These are phyloP conservation scores for Comarum palustre DNA, from an alignment of 306 rosid genomes.

Conservation along the genomic window DNA sequence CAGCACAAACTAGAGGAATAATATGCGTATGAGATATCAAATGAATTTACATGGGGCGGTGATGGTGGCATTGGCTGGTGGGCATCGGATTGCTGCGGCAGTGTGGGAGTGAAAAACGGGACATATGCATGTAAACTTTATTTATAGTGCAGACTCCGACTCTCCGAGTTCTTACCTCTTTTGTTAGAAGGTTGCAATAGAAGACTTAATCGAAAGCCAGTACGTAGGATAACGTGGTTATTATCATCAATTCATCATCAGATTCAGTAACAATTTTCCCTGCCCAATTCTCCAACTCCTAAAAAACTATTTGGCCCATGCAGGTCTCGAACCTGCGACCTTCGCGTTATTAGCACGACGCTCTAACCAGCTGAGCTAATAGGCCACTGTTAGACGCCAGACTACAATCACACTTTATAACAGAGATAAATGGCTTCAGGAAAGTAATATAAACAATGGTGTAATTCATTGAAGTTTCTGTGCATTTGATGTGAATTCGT, in stretches of 20 bases:
- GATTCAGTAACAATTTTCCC: no score
- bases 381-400: no score
- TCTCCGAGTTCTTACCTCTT: background rate
- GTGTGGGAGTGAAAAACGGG: background rate
- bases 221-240: background rate
- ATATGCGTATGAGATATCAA: background rate
- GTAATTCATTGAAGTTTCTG: background rate
- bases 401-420: no score
- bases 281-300: no score
- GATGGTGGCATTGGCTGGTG: background rate
- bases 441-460: no score
- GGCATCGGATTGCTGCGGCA: background rate
- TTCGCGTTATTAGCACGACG: slow-evolving; percentile 91
- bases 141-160: background rate
- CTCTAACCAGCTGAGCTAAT: slow-evolving; percentile 92
- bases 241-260: background rate
- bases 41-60: background rate
- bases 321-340: slow-evolving; percentile 96
- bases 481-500: background rate
- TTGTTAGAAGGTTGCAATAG: background rate
- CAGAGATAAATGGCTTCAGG: no score
- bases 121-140: no score
- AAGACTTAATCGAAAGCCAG: background rate
- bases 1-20: background rate
- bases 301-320: slow-evolving; percentile 71